A percentile compares a stretch with the other conserved stretches of the same genome.
Conservation (phyloP, 1,284 basidiomycete genomes). For the Ustilago nuda region DNA sequence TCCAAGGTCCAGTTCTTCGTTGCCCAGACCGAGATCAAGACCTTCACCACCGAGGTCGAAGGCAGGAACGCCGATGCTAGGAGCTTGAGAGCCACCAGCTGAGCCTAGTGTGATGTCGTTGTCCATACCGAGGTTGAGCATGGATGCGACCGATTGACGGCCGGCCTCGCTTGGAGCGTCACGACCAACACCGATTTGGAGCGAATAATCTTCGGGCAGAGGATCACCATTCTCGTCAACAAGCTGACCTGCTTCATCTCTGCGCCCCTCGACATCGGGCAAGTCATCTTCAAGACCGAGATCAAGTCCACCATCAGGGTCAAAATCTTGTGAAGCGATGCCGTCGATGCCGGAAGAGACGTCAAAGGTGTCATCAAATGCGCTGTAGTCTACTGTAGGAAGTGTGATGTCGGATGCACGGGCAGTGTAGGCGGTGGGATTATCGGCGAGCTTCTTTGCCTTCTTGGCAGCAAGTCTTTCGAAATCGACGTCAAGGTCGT, state of each 20-base stretch:
- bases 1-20: constrained; percentile 35
- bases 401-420: constrained; percentile 79
- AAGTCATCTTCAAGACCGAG: constrained; percentile 72
- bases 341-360: constrained; percentile 50
- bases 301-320: constrained; percentile 69
- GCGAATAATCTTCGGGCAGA: constrained; percentile 69
- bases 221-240: constrained; percentile 59
- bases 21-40: constrained; percentile 75
- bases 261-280: constrained; percentile 33
- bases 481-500: constrained; percentile 59
- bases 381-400: constrained; percentile 48
- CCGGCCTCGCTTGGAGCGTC: constrained; percentile 58
- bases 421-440: constrained; percentile 71
- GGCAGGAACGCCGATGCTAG: constrained; percentile 47
- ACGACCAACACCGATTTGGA: constrained; percentile 64
- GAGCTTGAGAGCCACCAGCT: constrained; percentile 44
- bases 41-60: constrained; percentile 70
- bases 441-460: constrained; percentile 38
- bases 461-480: constrained; percentile 80
- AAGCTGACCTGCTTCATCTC: constrained; percentile 49
- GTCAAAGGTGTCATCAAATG: constrained; percentile 57
- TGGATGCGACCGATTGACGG: constrained; percentile 48
- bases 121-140: constrained; percentile 49
- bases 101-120: constrained; percentile 43
- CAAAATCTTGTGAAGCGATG: constrained; percentile 61